Base-by-base conservation (phyloP, 371 early-diverging fungal genomes). In the Haplosporangium sp. region DNA sequence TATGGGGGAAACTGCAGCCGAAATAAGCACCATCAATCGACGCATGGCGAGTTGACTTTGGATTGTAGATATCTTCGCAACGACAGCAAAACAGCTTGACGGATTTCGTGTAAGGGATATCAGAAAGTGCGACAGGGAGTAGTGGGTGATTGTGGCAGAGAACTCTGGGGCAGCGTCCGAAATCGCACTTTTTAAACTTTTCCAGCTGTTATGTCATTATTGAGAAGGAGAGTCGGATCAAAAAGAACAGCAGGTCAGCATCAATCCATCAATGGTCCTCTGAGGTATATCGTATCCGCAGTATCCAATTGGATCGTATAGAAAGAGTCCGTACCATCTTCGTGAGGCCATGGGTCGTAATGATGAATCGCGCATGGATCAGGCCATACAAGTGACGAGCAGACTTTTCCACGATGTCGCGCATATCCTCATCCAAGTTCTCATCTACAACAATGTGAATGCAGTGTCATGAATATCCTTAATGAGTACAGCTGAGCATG, bases 21-120 rank as follows among this genome's bases (percentile, higher is more conserved):
- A 98, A 99, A 73, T 94, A 96, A 45, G 99, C 97, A 50, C 99
- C 99, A 80, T 99, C 99, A 42, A 99, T 89, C 45, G 87, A 70
- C 9, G 87, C 87, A 82, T 94, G 94, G 52, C 93, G 88, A 50
- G 88, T 85, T 40, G 93, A 92, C 80, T 91, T 92, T 21, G 99
- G 97, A 68, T 91, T 90, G 79, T 99, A 99, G 38, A 99, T 86
- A 72, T 98, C 98, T 72, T 95, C 93, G 82, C 98, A 99, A 10
- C 93, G 86, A 48, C 93, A 91, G 82, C 99, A 99, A 72, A 95
- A 97, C 80, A 97, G 83, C 82, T 96, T 96, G 52, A 99, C 93
- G 0, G 92, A 89, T 61, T 92, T 91, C 11, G 88, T 90, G 62
- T 91, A 87, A 13, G 96, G 93, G 40, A 89, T 81, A 81, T 99